Conservation (phyloP, 2,329 filamentous ascomycete species). For the Pseudofabraea citricarpa region DNA sequence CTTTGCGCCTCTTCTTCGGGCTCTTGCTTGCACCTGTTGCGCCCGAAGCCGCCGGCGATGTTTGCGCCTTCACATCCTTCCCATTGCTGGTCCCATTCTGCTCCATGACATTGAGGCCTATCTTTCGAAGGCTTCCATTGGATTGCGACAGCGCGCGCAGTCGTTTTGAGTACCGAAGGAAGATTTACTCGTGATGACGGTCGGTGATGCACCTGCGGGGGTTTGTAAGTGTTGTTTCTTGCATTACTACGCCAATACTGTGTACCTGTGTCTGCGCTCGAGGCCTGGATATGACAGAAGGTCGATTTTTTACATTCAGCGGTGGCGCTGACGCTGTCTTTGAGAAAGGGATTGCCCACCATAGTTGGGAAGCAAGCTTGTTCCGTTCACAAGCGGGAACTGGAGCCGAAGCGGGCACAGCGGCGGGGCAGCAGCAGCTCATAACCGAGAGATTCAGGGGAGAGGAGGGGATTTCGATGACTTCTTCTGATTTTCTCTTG, state of each 20-base stretch:
- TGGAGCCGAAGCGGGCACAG: not conserved
- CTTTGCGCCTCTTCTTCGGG: slow-evolving; percentile 82
- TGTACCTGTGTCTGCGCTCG: too few species aligned
- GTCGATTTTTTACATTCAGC: too few species aligned
- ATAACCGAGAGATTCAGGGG: too few species aligned
- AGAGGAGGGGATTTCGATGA: not conserved
- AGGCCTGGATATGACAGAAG: too few species aligned
- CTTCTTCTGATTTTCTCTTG: not conserved
- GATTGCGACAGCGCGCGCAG: slow-evolving; percentile 22
- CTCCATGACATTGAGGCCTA: slow-evolving; percentile 31
- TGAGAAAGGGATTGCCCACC: too few species aligned
- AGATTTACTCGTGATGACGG: not conserved
- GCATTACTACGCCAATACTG: too few species aligned
- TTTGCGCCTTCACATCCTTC: slow-evolving; percentile 25
- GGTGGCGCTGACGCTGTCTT: too few species aligned
- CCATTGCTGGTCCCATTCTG: slow-evolving; percentile 28
- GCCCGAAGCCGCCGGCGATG: slow-evolving; percentile 23
- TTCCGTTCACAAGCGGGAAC: not conserved
- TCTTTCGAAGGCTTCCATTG: slow-evolving; percentile 27
- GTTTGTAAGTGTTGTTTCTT: not conserved
- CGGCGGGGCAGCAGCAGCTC: too few species aligned
- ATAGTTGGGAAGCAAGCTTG: too few species aligned
- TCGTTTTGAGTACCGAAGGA: slow-evolving; percentile 3
- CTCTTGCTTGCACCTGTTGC: slow-evolving; percentile 40
- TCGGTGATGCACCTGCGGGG: not conserved